Evolutionary conservation across 2,329 filamentous ascomycete species (phyloP).

Genomic region (Talaromyces sp.): DNA sequence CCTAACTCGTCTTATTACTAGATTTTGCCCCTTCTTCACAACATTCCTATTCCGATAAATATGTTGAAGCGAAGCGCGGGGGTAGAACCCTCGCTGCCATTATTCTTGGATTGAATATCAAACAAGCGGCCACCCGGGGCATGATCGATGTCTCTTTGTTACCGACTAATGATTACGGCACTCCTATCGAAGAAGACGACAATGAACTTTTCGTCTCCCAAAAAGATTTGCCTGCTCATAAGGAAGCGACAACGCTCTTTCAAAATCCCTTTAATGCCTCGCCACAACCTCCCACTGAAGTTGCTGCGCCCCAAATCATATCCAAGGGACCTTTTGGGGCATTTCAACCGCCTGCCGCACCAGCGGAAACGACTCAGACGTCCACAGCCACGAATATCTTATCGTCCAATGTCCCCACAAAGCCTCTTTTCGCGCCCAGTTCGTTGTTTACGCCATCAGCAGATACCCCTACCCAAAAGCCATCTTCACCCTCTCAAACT

Average conservation of each 20-base stretch:
- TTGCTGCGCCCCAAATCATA: background rate
- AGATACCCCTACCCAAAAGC: background rate
- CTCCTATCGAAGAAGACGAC: constrained; percentile 28
- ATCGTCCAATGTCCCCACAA: background rate
- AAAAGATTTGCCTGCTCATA: constrained; percentile 26
- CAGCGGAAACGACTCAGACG: background rate
- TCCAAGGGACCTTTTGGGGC: background rate
- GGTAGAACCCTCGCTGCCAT: constrained; percentile 53
- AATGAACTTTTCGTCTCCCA: constrained; percentile 36
- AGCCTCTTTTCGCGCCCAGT: background rate
- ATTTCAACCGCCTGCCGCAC: background rate
- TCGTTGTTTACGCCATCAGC: background rate
- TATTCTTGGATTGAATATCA: constrained; percentile 52
- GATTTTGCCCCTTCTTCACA: constrained; percentile 42
- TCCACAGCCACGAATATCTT: background rate
- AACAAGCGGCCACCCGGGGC: constrained; percentile 45
- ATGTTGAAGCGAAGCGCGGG: constrained; percentile 56
- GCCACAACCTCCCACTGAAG: background rate
- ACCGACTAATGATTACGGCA: constrained; percentile 24
- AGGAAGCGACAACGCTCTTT: background rate
- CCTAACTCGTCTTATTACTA: constrained; percentile 18
- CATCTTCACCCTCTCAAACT: background rate
- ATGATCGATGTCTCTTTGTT: constrained; percentile 45
- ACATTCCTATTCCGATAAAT: constrained; percentile 49
- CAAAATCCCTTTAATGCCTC: background rate